A percentile compares a stretch with the other conserved stretches of the same genome.
These are phyloP conservation scores for Senecio squalidus DNA, from an alignment of 140 eudicot genomes.

Conservation along the genomic window DNA sequence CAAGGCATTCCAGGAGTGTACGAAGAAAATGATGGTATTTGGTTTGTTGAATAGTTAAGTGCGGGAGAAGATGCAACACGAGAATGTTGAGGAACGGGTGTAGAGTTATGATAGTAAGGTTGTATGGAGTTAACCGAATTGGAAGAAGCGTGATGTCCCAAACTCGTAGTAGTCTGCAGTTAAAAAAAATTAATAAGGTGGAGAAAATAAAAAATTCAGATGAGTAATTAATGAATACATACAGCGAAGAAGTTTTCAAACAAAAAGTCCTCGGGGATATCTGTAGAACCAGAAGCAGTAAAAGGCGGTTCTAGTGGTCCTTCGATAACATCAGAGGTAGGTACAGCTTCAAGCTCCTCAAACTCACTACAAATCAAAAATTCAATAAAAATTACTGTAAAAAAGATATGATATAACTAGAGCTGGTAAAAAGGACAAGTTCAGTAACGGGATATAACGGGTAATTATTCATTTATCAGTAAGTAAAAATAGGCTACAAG, in stretches of 20 bases:
- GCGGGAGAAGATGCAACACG: conserved; percentile 40
- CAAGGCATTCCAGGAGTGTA: conserved; percentile 17
- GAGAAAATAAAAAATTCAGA: neutral
- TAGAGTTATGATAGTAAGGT: neutral
- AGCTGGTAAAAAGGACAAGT: too few relatives aligned
- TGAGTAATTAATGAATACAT: conserved; percentile 20
- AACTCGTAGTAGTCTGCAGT: conserved; percentile 39
- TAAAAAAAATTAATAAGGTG: neutral
- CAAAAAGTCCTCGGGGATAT: conserved; percentile 52
- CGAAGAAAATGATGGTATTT: conserved; percentile 34
- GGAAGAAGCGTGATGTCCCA: conserved; percentile 25
- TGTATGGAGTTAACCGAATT: conserved; percentile 4
- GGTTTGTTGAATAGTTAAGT: conserved; percentile 25
- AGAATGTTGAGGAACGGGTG: conserved; percentile 27
- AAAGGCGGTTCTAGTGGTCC: conserved; percentile 67
- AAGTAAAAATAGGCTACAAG: too few relatives aligned
- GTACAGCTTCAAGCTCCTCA: conserved; percentile 72
- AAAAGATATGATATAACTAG: neutral
- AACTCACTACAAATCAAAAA: conserved; percentile 36
- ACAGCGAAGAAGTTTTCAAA: conserved; percentile 66
- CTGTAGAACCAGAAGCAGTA: conserved; percentile 36
- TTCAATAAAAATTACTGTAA: neutral
- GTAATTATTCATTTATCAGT: too few relatives aligned
- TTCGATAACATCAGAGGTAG: conserved; percentile 65
- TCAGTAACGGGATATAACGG: too few relatives aligned